Evolutionary conservation across 208 protist species (phyloP), one percentile per base, ranked within the genome.

Genomic region (Borovskyia barvae): DNA sequence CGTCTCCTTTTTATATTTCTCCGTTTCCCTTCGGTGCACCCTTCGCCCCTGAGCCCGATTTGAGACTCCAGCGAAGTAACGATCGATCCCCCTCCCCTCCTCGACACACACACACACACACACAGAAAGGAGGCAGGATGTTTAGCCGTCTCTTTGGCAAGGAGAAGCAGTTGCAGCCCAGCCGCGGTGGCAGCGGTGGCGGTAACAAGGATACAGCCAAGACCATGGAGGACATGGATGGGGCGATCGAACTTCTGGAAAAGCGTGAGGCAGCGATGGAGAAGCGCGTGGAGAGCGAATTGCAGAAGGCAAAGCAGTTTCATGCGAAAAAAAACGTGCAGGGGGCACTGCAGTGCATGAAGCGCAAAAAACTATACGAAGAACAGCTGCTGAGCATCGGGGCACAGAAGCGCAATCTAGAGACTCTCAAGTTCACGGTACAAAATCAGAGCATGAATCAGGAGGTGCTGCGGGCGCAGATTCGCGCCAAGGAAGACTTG

Each of bases 281-380:
- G 59, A 94, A 95, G 77, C 94, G 93, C 48, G 80, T 91, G 56
- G 75, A 90, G 40, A 59, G 42, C n/a, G 90, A 97, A 66, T 50
- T 92, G 12, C 61, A 33, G 3, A 86, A 80, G 57, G 93, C 90
- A 36, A 95, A 92, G 77, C 64, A 84, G 55, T 80, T 85, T 46
- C 74, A 92, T 32, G 61, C 72, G 3, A 90, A 86, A 68, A 95
- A 96, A 59, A 95, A 97, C 68, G 88, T 73, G n/a, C 68, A 79
- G 36, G 78, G 55, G 17, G 93, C 93, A 9, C 55, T 94, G 56
- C 77, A 92, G 64, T 90, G 83, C 55, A 89, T 96, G 82, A 94
- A 94, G 65, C 80, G 88, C 14, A 97, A 97, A 72, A 97, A 97
- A 70, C 54, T 76, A 68, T 92, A 85, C 66, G 86, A 96, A 58